Conservation (phyloP, 805 yeast genomes). For the Cyberlindnera meyerae region DNA sequence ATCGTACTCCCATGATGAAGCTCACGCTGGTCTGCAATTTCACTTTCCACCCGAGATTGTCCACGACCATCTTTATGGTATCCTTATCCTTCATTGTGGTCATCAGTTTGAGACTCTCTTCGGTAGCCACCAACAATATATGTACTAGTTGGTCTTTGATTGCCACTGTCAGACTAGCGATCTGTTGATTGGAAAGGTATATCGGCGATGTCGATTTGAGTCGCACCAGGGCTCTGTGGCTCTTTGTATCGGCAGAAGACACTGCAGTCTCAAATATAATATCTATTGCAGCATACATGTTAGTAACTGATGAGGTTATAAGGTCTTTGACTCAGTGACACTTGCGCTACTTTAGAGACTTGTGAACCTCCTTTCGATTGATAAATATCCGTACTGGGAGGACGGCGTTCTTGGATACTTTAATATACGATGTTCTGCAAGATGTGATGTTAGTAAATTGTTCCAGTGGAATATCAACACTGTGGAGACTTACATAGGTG, state of each 20-base stretch:
- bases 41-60: conserved; percentile 19
- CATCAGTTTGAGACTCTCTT: conserved; percentile 13
- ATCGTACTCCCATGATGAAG: conserved; percentile 9
- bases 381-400: conserved; percentile 18
- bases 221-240: conserved; percentile 17
- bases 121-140: conserved; percentile 11
- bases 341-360: conserved; percentile 9
- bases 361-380: conserved; percentile 15
- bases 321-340: not conserved
- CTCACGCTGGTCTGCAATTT: conserved; percentile 8
- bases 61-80: conserved; percentile 6
- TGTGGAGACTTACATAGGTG: conserved; percentile 12
- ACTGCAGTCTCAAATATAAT: conserved; percentile 20
- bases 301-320: not conserved
- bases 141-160: conserved; percentile 14
- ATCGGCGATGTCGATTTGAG: conserved; percentile 13
- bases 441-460: not conserved
- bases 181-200: conserved; percentile 20
- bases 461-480: not conserved
- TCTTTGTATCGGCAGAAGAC: conserved; percentile 16
- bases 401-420: conserved; percentile 6
- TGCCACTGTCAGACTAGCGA: conserved; percentile 10
- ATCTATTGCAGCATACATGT: conserved; percentile 2
- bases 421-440: conserved; percentile 16
- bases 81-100: conserved; percentile 10